A percentile compares a stretch with the other conserved stretches of the same genome.
Evolutionary conservation across 768 basidiomycete species (phyloP).

Genomic region (Mycena haematopus): DNA sequence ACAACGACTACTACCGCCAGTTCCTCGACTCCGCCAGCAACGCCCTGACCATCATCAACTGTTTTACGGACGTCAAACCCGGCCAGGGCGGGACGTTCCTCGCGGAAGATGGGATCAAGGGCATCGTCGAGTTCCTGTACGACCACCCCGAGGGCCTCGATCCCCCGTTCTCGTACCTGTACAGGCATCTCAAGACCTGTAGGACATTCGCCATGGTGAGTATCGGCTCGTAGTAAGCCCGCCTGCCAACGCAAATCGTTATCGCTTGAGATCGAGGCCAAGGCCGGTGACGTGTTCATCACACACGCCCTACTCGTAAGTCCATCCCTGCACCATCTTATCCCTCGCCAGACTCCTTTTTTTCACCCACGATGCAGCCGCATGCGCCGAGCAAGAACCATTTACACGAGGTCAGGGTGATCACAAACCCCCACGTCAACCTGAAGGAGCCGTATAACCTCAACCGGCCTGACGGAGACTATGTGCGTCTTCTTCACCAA

Average conservation of each 20-base stretch:
- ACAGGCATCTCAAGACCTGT: slow-evolving; percentile 19
- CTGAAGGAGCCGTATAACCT: slow-evolving; percentile 22
- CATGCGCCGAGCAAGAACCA: slow-evolving; percentile 23
- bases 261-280: slow-evolving; percentile 23
- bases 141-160: slow-evolving; percentile 25
- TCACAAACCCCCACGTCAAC: slow-evolving; percentile 25
- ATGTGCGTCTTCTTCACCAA: slow-evolving; percentile 12
- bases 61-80: slow-evolving; percentile 24
- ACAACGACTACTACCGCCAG: slow-evolving; percentile 27
- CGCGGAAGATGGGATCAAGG: slow-evolving; percentile 26
- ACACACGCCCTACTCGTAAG: slow-evolving; percentile 21
- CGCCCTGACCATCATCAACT: slow-evolving; percentile 25
- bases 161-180: slow-evolving; percentile 25
- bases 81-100: slow-evolving; percentile 26
- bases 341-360: slow-evolving; percentile 9
- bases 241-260: too few relatives aligned
- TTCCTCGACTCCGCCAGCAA: slow-evolving; percentile 24
- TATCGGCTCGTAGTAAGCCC: slow-evolving; percentile 8
- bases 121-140: slow-evolving; percentile 24
- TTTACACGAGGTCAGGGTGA: slow-evolving; percentile 21
- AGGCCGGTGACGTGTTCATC: slow-evolving; percentile 21
- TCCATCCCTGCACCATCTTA: slow-evolving; percentile 8
- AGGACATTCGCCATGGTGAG: slow-evolving; percentile 21
- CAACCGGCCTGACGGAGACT: slow-evolving; percentile 21
- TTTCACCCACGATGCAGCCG: slow-evolving; percentile 15